phyloP scores from a whole-genome alignment of 352 stramenopile species.

The Phytophthora lateralis region DNA sequence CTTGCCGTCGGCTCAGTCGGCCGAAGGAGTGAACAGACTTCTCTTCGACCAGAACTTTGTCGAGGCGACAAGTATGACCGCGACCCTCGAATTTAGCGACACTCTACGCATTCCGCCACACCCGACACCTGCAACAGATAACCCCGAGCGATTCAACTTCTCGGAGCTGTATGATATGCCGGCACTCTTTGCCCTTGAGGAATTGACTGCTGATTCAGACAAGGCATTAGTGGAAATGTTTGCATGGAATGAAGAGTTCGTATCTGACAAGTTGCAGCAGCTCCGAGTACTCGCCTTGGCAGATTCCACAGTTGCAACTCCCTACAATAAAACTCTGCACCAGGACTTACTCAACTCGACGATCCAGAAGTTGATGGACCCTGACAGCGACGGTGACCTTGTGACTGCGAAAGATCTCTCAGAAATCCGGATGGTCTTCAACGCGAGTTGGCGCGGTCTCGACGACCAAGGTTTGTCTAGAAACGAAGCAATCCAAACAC shows the following conservation, averaged over 20 bases:
- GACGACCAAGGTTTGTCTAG: conserved; percentile 40
- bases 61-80: conserved; percentile 28
- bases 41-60: conserved; percentile 62
- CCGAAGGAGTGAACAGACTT: conserved; percentile 34
- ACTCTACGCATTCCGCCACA: conserved; percentile 66
- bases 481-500: conserved; percentile 49
- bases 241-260: conserved; percentile 58
- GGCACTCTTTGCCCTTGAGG: conserved; percentile 48
- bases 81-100: conserved; percentile 61
- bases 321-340: conserved; percentile 54
- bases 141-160: conserved; percentile 49
- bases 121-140: conserved; percentile 49
- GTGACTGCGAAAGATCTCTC: conserved; percentile 41
- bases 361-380: conserved; percentile 44
- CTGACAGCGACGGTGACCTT: conserved; percentile 40
- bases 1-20: conserved; percentile 17
- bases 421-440: conserved; percentile 56
- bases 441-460: conserved; percentile 56
- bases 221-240: conserved; percentile 50
- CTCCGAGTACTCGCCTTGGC: conserved; percentile 45
- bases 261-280: conserved; percentile 24
- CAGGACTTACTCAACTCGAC: conserved; percentile 60
- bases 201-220: conserved; percentile 11
- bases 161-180: conserved; percentile 53
- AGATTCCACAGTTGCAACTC: conserved; percentile 47